Evolutionary conservation across 495 filamentous ascomycete species (phyloP).

Genomic region (Antarctomyces pellizariae): DNA sequence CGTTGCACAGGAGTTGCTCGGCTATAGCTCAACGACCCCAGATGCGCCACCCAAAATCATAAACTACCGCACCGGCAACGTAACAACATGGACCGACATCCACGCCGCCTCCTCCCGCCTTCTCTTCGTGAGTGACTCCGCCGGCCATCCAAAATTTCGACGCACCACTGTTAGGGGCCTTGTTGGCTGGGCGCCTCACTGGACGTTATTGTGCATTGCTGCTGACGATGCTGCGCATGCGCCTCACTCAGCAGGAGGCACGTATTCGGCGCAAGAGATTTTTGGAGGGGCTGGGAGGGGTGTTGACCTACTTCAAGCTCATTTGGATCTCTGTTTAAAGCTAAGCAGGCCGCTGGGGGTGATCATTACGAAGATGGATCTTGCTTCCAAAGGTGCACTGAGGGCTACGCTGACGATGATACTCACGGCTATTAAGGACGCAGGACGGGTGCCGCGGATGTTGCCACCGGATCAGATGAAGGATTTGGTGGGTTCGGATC

Average conservation of each 20-base stretch:
- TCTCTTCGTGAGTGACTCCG: conserved; percentile 73
- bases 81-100: conserved; percentile 86
- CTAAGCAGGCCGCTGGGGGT: conserved; percentile 52
- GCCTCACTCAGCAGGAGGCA: conserved; percentile 12
- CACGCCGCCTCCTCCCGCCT: conserved; percentile 58
- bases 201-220: conserved; percentile 70
- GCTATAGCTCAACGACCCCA: conserved; percentile 30
- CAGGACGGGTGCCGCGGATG: conserved; percentile 47
- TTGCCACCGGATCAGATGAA: conserved; percentile 24
- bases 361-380: conserved; percentile 74
- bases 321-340: conserved; percentile 71
- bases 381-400: conserved; percentile 49
- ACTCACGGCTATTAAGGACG: conserved; percentile 52
- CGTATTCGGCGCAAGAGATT: conserved; percentile 22
- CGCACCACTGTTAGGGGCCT: conserved; percentile 70
- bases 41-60: conserved; percentile 30
- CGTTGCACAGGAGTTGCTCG: conserved; percentile 76
- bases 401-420: conserved; percentile 44
- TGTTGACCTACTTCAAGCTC: conserved; percentile 49
- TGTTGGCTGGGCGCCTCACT: conserved; percentile 92
- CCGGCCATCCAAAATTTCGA: conserved; percentile 68
- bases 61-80: conserved; percentile 69
- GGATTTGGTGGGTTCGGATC: conserved; percentile 11
- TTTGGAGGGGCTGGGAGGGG: conserved; percentile 24
- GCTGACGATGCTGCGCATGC: conserved; percentile 41